Conservation (phyloP, 768 basidiomycete species). For the Hortiboletus flavorubellus region DNA sequence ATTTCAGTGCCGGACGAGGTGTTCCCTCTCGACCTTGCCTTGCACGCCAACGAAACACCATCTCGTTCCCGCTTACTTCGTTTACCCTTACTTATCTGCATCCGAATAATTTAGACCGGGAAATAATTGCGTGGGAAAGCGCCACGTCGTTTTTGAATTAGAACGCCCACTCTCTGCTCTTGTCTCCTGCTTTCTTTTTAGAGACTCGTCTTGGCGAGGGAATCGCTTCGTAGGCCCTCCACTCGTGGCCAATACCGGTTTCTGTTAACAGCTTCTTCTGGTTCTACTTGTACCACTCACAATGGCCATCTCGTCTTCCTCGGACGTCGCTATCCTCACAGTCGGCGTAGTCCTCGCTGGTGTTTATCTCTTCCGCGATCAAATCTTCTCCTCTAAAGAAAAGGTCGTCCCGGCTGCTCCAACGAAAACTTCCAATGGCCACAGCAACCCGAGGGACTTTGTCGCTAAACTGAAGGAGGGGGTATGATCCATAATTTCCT, state of each 20-base stretch:
- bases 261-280: background rate
- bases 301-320: slow-evolving; percentile 62
- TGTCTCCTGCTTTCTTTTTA: slow-evolving; percentile 9
- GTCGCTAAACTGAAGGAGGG: slow-evolving; percentile 91
- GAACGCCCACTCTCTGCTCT: slow-evolving; percentile 9
- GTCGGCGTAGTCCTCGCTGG: slow-evolving; percentile 75
- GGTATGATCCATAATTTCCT: slow-evolving; percentile 46
- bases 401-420: slow-evolving; percentile 49
- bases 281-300: slow-evolving; percentile 15
- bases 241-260: background rate
- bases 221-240: background rate
- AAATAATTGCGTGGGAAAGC: slow-evolving; percentile 34
- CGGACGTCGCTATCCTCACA: slow-evolving; percentile 69
- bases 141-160: slow-evolving; percentile 38
- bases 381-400: slow-evolving; percentile 66
- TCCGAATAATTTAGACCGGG: slow-evolving; percentile 19
- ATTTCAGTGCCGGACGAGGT: background rate
- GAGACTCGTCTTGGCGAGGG: background rate
- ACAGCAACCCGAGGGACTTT: slow-evolving; percentile 91
- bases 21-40: background rate
- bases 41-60: too few species aligned
- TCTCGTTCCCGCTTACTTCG: background rate
- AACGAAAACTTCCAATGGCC: slow-evolving; percentile 53
- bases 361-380: slow-evolving; percentile 80
- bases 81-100: background rate